Base-by-base conservation (phyloP, 768 basidiomycete genomes). In the Podaxis sp. region DNA sequence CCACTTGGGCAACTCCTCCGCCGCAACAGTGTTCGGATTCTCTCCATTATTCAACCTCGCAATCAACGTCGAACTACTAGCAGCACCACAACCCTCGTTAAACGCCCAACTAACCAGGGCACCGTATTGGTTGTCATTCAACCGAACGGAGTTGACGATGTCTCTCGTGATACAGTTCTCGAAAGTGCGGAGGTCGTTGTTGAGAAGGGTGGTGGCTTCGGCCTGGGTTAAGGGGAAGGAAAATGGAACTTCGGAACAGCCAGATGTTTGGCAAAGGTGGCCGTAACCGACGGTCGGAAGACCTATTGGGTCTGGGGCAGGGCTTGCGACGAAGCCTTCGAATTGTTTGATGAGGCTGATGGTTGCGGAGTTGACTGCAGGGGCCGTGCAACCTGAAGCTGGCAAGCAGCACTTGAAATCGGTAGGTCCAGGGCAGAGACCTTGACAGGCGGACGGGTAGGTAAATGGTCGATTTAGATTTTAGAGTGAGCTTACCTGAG, bases 261-360 rank as follows among this genome's bases (percentile, higher is more conserved):
- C 68, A 13, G 63, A 67, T 22, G 62, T 68, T 46, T 71, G 56
- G 67, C 75, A 77, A 27, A 72, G 69, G 59, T 77, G 75, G 6
- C 75, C 74, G 62, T 71, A 77, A 17, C 75, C 75, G 50, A 75
- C 75, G 25, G 74, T 76, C 3, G 74, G 74, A 47, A 76, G 68
- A 13, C 73, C 74, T 9, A 75, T 72, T 43, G 75, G 75, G 64
- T 76, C 75, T 22, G 74, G 75, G 12, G 67, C 68, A 11, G 75
- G 75, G 17, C 64, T 64, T n/a, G 72, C 36, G 22, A 76, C 75
- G 65, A 76, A 76, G 19, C 74, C 74, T 70, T 76, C 75, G 54
- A 70, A 75, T 22, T 58, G 19, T 52, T 76, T 74, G 65, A 76
- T 74, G 36, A 73, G 58, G 29, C 61, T 64, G 59, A 75, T 50